phyloP scores from a whole-genome alignment of 306 rosid genomes.

The Aeschynomene evenia region DNA sequence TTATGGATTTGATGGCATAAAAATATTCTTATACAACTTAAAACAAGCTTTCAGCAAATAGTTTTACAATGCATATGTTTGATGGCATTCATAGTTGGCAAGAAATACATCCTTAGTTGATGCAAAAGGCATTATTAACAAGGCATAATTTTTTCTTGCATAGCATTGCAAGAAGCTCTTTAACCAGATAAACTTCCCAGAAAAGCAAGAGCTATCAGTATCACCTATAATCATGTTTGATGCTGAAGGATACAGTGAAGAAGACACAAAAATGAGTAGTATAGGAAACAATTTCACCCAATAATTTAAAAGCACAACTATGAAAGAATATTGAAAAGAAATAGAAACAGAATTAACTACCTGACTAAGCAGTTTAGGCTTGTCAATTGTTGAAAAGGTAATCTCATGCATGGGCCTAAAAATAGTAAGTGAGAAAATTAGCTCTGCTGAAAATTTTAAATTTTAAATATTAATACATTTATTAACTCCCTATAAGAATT shows the following conservation, averaged over 20 bases:
- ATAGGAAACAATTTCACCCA: slow-evolving; percentile 7
- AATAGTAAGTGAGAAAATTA: slow-evolving; percentile 30
- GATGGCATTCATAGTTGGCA: slow-evolving; percentile 9
- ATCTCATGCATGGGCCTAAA: slow-evolving; percentile 97
- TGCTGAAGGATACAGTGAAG: slow-evolving; percentile 19
- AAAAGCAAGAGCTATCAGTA: slow-evolving; percentile 14
- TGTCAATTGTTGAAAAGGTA: slow-evolving; percentile 91
- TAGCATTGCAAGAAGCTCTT: slow-evolving; percentile 19
- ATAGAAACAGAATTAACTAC: slow-evolving; percentile 45
- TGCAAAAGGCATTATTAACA: slow-evolving; percentile 11
- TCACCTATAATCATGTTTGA: slow-evolving; percentile 13
- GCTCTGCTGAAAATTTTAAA: slow-evolving; percentile 9
- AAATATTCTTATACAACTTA: slow-evolving; percentile 1
- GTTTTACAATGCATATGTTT: slow-evolving; percentile 20
- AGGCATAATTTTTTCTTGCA: slow-evolving; percentile 21
- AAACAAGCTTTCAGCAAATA: neutral
- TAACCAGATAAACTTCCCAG: slow-evolving; percentile 20
- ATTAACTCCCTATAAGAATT: neutral
- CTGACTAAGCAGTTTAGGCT: slow-evolving; percentile 97
- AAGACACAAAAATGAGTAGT: slow-evolving; percentile 12
- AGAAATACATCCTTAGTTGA: slow-evolving; percentile 11
- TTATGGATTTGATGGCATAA: neutral
- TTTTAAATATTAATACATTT: slow-evolving; percentile 17
- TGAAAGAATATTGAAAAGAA: neutral
- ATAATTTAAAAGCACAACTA: slow-evolving; percentile 1